A percentile compares a stretch with the other conserved stretches of the same genome.
These are phyloP conservation scores for Hypoxylon cercidicola DNA, from an alignment of 495 filamentous ascomycete species.

Conservation along the genomic window DNA sequence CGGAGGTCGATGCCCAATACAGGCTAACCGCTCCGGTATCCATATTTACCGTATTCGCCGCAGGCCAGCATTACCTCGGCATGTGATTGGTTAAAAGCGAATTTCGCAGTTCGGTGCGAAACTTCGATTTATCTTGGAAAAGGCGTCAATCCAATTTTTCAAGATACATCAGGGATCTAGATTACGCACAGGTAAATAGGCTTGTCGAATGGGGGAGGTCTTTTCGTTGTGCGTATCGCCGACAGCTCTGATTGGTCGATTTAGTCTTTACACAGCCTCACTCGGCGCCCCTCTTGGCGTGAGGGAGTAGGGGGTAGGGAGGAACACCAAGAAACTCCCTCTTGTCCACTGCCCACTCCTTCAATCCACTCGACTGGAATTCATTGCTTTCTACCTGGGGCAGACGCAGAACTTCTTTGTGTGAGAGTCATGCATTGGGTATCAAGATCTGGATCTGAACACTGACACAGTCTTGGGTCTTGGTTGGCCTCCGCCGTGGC, in stretches of 20 bases:
- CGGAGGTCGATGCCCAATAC: background rate
- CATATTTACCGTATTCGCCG: conserved; percentile 10
- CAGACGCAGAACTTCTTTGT: background rate
- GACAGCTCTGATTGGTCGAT: conserved; percentile 23
- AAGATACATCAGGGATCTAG: conserved; percentile 4
- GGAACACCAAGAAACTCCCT: conserved; percentile 26
- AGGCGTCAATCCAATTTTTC: background rate
- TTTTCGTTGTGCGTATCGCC: conserved; percentile 20
- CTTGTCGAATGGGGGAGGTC: conserved; percentile 20
- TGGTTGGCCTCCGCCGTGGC: background rate
- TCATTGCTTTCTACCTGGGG: background rate
- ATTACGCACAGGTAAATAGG: conserved; percentile 1
- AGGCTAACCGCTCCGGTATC: conserved; percentile 1
- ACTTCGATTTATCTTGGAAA: background rate
- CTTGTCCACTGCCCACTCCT: conserved; percentile 17
- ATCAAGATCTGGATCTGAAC: conserved; percentile 1
- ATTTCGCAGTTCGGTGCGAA: conserved; percentile 5
- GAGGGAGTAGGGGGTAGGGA: too few species aligned
- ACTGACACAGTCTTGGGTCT: background rate
- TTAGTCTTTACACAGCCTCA: conserved; percentile 38
- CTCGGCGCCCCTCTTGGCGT: conserved; percentile 32
- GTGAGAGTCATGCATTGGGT: conserved; percentile 18
- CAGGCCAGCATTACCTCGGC: conserved; percentile 1
- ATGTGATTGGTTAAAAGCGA: background rate
- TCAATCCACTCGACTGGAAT: conserved; percentile 13